Evolutionary conservation across 208 protist species (phyloP), one percentile per base, ranked within the genome.

Genomic region (Leishmania braziliensis): DNA sequence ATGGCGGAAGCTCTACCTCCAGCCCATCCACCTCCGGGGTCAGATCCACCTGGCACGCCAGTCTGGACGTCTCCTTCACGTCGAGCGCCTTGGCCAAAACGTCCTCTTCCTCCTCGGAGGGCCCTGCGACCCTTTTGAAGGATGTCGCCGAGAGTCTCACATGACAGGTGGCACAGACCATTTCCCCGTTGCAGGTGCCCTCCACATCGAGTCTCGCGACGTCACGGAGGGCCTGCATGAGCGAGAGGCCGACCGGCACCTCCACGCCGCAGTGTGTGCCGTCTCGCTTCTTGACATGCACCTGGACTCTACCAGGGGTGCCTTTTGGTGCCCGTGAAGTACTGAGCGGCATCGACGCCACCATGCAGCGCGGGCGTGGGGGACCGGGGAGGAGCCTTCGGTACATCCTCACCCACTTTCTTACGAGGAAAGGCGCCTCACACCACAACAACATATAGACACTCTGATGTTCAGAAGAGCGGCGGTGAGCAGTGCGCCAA

Each of bases 111-210:
- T 92, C 89, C 70, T 99, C 98, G 12, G 80, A 86, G 36, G 58
- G 65, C 43, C 60, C 78, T 20, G 69, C 81, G 2, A 33, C 76
- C 62, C 92, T 96, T 63, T 94, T 82, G 77, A 92, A 99, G 77
- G 88, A 87, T 63, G 91, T 82, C 72, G 84, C 75, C 36, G 95
- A 87, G 26, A 99, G 63, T 56, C 98, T 92, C 18, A 99, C 94
- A 72, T 99, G 98, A 80, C 98, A 99, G 26, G 98, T 99, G 53
- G 91, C 96, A 80, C 98, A 99, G 77, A 95, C 95, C 51, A 95
- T 88, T 43, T 90, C 96, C n/a, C 91, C 92, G 33, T 98, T 92
- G 77, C 97, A 99, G 23, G 97, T 94, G 16, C 92, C 96, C 69
- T 98, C 72, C 81, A 89, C 81, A 54, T 89, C 81, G 3, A 82